Conservation (phyloP, 192 early-diverging fungal genomes). For the Rhizoclosmatium globosum region DNA sequence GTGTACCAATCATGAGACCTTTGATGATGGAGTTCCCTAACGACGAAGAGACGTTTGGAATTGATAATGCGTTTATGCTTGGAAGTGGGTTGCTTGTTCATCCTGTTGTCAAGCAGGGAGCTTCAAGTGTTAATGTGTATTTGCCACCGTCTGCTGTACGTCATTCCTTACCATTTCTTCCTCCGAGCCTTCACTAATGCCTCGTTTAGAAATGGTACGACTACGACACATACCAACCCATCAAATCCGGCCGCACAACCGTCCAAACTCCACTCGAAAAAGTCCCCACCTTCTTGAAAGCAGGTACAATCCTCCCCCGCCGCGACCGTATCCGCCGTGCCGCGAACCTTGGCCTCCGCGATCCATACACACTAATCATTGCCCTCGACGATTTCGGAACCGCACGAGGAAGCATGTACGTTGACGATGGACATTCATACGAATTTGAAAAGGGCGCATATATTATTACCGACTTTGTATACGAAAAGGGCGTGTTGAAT, state of each 20-base stretch:
- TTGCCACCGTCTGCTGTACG: constrained; percentile 76
- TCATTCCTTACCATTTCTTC: constrained; percentile 3
- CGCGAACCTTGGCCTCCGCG: constrained; percentile 78
- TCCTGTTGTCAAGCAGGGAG: constrained; percentile 68
- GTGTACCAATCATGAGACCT: constrained; percentile 86
- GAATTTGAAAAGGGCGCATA: constrained; percentile 73
- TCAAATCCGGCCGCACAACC: constrained; percentile 42
- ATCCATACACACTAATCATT: constrained; percentile 92
- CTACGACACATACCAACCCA: constrained; percentile 60
- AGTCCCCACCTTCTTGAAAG: constrained; percentile 88
- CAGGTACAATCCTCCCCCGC: constrained; percentile 88
- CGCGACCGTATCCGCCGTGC: constrained; percentile 86
- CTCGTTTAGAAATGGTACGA: constrained; percentile 68
- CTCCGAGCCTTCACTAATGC: neutral
- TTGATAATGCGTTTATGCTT: constrained; percentile 92
- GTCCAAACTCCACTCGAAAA: constrained; percentile 71
- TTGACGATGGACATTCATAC: constrained; percentile 91
- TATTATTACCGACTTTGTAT: constrained; percentile 65
- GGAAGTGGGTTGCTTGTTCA: constrained; percentile 82
- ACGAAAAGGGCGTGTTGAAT: constrained; percentile 43
- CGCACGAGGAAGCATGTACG: constrained; percentile 82
- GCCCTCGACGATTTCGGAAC: constrained; percentile 72
- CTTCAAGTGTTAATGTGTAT: constrained; percentile 68
- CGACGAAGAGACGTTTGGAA: constrained; percentile 77
- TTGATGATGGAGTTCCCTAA: constrained; percentile 90